Evolutionary conservation across 306 rosid species (phyloP), one percentile per base, ranked within the genome.

Genomic region (Trifolium pratense): DNA sequence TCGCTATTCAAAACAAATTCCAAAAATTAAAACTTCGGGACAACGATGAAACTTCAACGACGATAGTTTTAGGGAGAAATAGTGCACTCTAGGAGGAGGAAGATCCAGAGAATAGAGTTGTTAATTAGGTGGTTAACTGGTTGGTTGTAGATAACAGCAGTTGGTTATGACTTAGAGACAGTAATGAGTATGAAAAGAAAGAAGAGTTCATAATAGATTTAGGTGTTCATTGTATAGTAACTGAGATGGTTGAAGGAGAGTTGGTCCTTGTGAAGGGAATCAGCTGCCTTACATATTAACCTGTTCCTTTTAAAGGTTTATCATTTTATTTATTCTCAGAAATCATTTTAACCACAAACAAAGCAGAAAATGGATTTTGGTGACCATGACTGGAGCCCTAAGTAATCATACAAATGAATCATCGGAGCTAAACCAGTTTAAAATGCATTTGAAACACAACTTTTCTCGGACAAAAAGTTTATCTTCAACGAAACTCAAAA

Each of bases 141-240:
- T 60, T 29, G 66, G 66, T 60, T 15, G 66, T 31, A 31, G 32
- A 60, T n/a, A 60, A 60, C 66, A 31, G 23, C 9, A 31, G 43
- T 60, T 60, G 7, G 43, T 60, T 29, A 55, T 21, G 29, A 55
- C n/a, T 55, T 21, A 23, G 31, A 14, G 62, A 16, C 21, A 60
- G 20, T n/a, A 60, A 31, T n/a, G 23, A 32, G 32, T 21, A 11
- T 56, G 62, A 21, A 23, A 56, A 56, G 62, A 56, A 56, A 56
- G 62, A 14, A 12, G 15, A 61, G 66, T 34, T 32, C 43, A 32
- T 32, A 60, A 26, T 26, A 13, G 65, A 58, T 18, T 26, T 52
- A 17, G 13, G 21, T n/a, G 21, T n/a, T 57, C 63, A 57, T 57
- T 23, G 63, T 12, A 57, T 26, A 58, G 20, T 58, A 58, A 59